phyloP scores from a whole-genome alignment of 1,284 basidiomycete genomes.

The Afroboletus lepidellus region DNA sequence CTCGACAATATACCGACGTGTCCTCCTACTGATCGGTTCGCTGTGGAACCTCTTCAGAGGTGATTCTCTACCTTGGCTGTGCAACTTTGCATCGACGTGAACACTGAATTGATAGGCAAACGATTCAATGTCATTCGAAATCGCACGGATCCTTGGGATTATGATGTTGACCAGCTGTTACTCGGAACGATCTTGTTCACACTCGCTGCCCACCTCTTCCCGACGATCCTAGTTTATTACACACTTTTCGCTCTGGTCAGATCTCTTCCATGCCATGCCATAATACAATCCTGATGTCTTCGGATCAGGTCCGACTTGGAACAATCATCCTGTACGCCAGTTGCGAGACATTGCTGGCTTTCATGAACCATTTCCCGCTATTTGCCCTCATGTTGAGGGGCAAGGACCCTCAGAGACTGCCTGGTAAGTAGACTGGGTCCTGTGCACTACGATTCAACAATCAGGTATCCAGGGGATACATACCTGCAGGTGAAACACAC shows the following conservation, averaged over 20 bases:
- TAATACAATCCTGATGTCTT: slow-evolving; percentile 3
- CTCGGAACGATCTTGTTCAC: slow-evolving; percentile 96
- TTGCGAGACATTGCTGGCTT: slow-evolving; percentile 64
- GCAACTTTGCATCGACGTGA: not conserved
- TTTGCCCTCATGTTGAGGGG: slow-evolving; percentile 85
- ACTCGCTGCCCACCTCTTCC: slow-evolving; percentile 85
- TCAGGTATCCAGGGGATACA: slow-evolving; percentile 32
- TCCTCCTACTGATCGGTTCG: slow-evolving; percentile 61
- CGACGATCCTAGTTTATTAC: slow-evolving; percentile 88
- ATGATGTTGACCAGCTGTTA: slow-evolving; percentile 91
- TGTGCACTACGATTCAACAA: not conserved
- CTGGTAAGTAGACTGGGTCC: slow-evolving; percentile 50
- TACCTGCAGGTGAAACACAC: slow-evolving; percentile 26
- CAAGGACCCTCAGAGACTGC: slow-evolving; percentile 83
- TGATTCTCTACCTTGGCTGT: slow-evolving; percentile 31
- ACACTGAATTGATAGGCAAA: slow-evolving; percentile 57
- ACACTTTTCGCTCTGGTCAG: slow-evolving; percentile 75
- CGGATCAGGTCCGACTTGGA: slow-evolving; percentile 56
- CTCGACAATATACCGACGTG: slow-evolving; percentile 61
- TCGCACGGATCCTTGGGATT: slow-evolving; percentile 85
- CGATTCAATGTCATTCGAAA: slow-evolving; percentile 81
- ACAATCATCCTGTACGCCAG: slow-evolving; percentile 59
- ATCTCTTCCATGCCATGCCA: not conserved
- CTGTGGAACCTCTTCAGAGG: slow-evolving; percentile 96
- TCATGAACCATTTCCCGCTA: slow-evolving; percentile 89